Percentiles rank a stretch among this genome's conserved stretches.
Evolutionary conservation across 148 eudicot genomes (phyloP).

Genomic region (Arbutus unedo): DNA sequence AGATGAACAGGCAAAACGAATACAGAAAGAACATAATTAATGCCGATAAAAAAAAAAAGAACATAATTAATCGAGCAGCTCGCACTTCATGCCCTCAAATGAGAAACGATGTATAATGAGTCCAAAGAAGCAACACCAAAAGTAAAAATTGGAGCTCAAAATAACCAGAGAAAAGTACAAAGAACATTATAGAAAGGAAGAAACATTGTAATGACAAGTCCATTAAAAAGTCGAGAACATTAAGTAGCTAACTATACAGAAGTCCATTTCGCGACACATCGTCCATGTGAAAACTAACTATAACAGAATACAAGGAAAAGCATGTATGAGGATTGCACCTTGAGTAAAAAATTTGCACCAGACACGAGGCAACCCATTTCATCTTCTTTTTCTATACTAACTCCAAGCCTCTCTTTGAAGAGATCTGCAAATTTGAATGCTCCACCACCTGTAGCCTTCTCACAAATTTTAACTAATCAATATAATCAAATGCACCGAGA

Average conservation of each 20-base stretch:
- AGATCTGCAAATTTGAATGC: constrained; percentile 89
- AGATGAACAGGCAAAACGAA: constrained; percentile 6
- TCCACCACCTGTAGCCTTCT: constrained; percentile 99
- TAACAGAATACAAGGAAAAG: constrained; percentile 1
- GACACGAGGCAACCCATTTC: constrained; percentile 94
- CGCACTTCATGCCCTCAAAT: neutral
- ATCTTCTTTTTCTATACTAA: constrained; percentile 94
- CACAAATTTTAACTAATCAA: constrained; percentile 34
- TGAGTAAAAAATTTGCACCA: constrained; percentile 91
- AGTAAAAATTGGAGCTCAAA: neutral
- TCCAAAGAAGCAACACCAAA: constrained; percentile 11
- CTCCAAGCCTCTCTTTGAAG: constrained; percentile 93
- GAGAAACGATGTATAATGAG: neutral
- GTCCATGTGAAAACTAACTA: neutral
- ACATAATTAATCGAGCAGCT: neutral
- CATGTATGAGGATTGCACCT: constrained; percentile 44
- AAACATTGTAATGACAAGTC: neutral
- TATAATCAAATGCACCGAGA: neutral
- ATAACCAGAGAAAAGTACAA: neutral
- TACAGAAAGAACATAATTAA: neutral
- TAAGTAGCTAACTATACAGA: neutral
- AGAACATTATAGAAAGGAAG: neutral
- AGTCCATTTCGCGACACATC: neutral
- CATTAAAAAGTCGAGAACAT: neutral
- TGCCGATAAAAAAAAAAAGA: neutral